Evolutionary conservation across 768 basidiomycete genomes (phyloP).

Genomic region (Gymnopilus junonius): DNA sequence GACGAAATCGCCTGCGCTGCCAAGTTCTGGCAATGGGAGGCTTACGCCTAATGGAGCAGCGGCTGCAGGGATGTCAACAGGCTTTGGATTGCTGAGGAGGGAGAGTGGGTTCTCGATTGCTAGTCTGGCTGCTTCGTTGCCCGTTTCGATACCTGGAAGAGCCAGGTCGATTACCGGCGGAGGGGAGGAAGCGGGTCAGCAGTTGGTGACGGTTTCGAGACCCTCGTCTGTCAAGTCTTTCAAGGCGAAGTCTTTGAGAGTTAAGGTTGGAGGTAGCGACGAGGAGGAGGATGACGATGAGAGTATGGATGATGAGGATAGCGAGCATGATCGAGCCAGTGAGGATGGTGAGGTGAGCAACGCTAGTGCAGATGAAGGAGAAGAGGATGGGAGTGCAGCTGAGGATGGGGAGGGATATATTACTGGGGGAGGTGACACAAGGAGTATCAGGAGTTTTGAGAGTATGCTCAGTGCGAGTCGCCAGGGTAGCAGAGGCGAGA

Average conservation of each 20-base stretch:
- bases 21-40: constrained; percentile 17
- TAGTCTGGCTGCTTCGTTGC: constrained; percentile 66
- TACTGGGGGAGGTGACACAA: constrained; percentile 52
- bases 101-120: constrained; percentile 87
- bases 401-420: constrained; percentile 34
- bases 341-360: no score
- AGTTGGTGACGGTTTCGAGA: constrained; percentile 49
- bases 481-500: constrained; percentile 17
- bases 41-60: constrained; percentile 13
- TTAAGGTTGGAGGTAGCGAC: constrained; percentile 42
- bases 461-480: constrained; percentile 73
- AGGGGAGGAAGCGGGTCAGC: constrained; percentile 48
- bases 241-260: constrained; percentile 40
- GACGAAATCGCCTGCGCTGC: constrained; percentile 21
- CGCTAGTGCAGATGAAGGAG: no score
- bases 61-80: constrained; percentile 31
- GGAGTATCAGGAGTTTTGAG: constrained; percentile 87
- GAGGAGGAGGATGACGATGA: constrained; percentile 30
- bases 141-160: constrained; percentile 44
- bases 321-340: no score
- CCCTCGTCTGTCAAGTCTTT: constrained; percentile 35
- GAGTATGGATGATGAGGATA: no score
- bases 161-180: constrained; percentile 32
- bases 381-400: constrained; percentile 47
- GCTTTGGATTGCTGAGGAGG: constrained; percentile 71